Conservation (phyloP, 2,329 filamentous ascomycete species). For the Colletotrichum somersetense region DNA sequence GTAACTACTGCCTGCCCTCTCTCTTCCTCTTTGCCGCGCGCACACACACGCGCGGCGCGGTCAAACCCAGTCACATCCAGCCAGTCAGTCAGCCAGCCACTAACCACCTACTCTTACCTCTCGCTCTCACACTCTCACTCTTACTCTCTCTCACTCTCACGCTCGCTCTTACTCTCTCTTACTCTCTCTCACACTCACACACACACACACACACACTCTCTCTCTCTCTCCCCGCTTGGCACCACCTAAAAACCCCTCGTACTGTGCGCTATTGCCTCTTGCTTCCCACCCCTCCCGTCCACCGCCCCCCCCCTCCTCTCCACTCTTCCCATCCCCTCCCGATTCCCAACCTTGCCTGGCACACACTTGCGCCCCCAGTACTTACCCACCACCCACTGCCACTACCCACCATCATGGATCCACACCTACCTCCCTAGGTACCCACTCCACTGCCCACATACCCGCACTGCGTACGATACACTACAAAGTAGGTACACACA, state of each 20-base stretch:
- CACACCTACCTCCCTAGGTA: background rate
- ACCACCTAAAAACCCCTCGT: conserved; percentile 12
- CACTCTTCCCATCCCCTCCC: background rate
- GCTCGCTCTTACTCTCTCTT: too few species aligned
- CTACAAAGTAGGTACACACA: background rate
- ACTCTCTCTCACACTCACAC: too few species aligned
- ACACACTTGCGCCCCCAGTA: background rate
- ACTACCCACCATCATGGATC: conserved; percentile 9
- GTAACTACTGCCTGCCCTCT: background rate
- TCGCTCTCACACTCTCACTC: background rate
- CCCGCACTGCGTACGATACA: background rate
- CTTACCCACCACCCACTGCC: conserved; percentile 2
- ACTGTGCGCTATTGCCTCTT: conserved; percentile 31
- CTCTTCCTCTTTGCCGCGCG: background rate
- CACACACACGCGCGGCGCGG: background rate
- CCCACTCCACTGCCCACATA: background rate
- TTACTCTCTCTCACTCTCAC: background rate
- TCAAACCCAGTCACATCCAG: background rate
- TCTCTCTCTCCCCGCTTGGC: conserved; percentile 1
- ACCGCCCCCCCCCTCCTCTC: background rate
- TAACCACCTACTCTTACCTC: background rate
- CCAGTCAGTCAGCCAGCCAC: background rate
- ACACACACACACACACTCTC: too few species aligned
- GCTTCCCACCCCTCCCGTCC: background rate
- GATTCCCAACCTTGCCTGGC: conserved; percentile 22